Evolutionary conservation across 1,284 basidiomycete genomes (phyloP), one percentile per base, ranked within the genome.

Genomic region (Mycena citricolor): DNA sequence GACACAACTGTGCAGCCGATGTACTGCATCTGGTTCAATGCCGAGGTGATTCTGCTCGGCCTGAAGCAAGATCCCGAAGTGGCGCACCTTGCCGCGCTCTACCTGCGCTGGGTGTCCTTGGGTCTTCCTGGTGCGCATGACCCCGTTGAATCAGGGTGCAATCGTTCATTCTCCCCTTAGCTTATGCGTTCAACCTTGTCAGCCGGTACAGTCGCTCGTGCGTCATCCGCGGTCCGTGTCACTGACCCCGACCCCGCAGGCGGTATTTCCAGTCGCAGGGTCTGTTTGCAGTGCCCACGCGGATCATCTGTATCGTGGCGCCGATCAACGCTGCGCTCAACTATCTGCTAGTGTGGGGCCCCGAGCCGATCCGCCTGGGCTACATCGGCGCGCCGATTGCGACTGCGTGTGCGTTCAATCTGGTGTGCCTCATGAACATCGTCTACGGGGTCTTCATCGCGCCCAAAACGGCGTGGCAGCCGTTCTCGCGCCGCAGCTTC

Each of bases 361-460:
- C 91, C 0, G 67, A 74, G 22, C 67, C 79, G 3, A 65, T 94
- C 41, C 73, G 88, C 13, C 70, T 98, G 1, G 95, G 95, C 7
- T 99, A 94, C 65, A 82, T 93, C 47, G 95, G 95, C 8, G 94
- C 94, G 2, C 94, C 95, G 0, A 73, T 97, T 26, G 90, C 94
- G 0, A 92, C 90, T 0, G 87, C 89, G 0, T 76, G 95, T 47
- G 90, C 88, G 3, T 91, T 92, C 71, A 95, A 93, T 65, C 70
- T 95, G 23, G 86, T 94, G 46, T 79, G 83, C 8, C 31, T 87
- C 28, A 60, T 81, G 32, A 86, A 83, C 2, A 62, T 90, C 28
- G 43, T 74, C n/a, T 95, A 93, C 59, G 87, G 85, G 11, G 51
- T 88, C 8, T 80, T 82, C 57, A 83, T 81, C 52, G 84, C 86